Conservation (phyloP, 192 early-diverging fungal species). For the Entrophospora sp. region DNA sequence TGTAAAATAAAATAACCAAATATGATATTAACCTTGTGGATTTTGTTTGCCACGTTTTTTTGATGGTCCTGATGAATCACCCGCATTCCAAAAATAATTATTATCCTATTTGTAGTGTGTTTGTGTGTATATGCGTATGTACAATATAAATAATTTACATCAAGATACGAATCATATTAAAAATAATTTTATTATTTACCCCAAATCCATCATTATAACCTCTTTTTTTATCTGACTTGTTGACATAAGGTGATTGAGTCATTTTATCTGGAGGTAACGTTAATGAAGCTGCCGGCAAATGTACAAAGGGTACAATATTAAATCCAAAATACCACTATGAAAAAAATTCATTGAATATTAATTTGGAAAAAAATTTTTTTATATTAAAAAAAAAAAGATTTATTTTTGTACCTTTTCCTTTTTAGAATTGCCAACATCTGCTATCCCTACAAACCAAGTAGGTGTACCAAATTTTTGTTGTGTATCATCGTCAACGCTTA, state of each 20-base stretch:
- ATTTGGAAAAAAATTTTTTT: background rate
- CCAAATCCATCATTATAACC: background rate
- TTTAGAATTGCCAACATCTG: slow-evolving; percentile 48
- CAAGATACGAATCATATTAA: background rate
- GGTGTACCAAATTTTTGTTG: slow-evolving; percentile 40
- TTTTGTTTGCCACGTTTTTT: slow-evolving; percentile 1
- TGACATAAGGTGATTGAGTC: slow-evolving; percentile 44
- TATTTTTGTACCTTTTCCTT: slow-evolving; percentile 46
- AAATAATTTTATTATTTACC: background rate
- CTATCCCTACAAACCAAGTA: slow-evolving; percentile 82
- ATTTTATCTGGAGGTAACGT: slow-evolving; percentile 38
- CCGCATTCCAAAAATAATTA: background rate
- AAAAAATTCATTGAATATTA: background rate
- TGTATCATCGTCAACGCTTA: background rate
- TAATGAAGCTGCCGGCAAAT: slow-evolving; percentile 22
- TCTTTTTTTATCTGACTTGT: slow-evolving; percentile 24
- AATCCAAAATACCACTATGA: slow-evolving; percentile 86
- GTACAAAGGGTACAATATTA: slow-evolving; percentile 63
- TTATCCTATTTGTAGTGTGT: background rate
- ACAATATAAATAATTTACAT: background rate
- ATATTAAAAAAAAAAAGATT: background rate
- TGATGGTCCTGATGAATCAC: background rate
- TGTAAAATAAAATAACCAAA: background rate
- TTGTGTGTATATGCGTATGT: background rate
- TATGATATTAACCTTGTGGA: background rate